Conservation (phyloP, 163 green algal species). For the Chlamydomonas reinhardtii region DNA sequence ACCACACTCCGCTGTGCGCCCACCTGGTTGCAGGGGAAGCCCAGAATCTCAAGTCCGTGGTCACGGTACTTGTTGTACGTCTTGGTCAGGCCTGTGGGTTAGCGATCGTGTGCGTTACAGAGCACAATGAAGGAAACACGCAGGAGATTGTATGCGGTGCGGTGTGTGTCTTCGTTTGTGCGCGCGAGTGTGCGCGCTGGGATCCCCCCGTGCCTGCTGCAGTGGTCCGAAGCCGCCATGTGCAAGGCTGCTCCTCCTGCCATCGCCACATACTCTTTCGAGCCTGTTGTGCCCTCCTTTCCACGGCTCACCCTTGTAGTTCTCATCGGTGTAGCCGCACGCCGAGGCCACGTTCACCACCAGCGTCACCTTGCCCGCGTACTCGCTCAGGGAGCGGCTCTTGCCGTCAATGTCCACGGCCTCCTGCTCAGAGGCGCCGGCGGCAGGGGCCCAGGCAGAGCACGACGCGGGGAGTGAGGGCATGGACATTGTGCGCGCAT, state of each 20-base stretch:
- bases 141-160: too few relatives aligned
- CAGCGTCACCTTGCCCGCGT: conserved; percentile 73
- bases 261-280: not conserved
- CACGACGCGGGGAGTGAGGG: not conserved
- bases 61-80: conserved; percentile 68
- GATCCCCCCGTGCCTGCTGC: too few relatives aligned
- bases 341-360: conserved; percentile 86
- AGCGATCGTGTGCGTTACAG: too few relatives aligned
- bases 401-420: conserved; percentile 71
- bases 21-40: conserved; percentile 78
- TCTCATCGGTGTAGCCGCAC: conserved; percentile 78
- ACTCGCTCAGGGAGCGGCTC: conserved; percentile 51
- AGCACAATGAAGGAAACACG: too few relatives aligned
- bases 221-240: not conserved
- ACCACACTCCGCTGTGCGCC: conserved; percentile 31
- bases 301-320: conserved; percentile 74
- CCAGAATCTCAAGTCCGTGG: conserved; percentile 65
- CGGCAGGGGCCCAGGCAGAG: not conserved
- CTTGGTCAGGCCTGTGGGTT: conserved; percentile 49
- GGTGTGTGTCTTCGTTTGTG: too few relatives aligned
- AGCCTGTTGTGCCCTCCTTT: too few relatives aligned
- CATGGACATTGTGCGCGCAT: too few relatives aligned
- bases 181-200: too few relatives aligned
- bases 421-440: conserved; percentile 34
- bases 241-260: too few relatives aligned